Base-by-base conservation (phyloP, 2,329 filamentous ascomycete genomes). In the Phaeomoniella chlamydospora region DNA sequence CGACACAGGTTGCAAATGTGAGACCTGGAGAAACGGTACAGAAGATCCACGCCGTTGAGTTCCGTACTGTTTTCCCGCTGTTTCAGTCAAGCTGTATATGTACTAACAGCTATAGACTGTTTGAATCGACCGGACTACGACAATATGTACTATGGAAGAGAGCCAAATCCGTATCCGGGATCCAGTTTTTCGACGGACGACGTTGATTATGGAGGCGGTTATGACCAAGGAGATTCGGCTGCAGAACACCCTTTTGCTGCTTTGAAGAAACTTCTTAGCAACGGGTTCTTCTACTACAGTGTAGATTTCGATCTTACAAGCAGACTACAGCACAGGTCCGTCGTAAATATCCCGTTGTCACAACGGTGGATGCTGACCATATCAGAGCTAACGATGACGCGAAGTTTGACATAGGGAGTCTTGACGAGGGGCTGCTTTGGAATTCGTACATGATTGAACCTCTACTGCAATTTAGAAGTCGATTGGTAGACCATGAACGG, bases 371-470 rank as follows among this genome's bases (percentile, higher is more conserved):
- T n/a, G n/a, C n/a, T n/a, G n/a, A n/a, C n/a, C n/a, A n/a, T n/a
- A n/a, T 42, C 45, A 85, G 81, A 48, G 75, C 79, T 11, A 74
- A 80, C 38, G 84, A 88, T 52, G 74, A 74, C 14, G 70, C 77
- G 31, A 77, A 80, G 1, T 87, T 96, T 43, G 83, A 93, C 43
- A 85, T 94, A 41, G 86, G 94, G 53, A 90, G 84, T 50, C 77
- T 96, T 42, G 86, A 98, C 55, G 80, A 86, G 49, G 80, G 82
- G 1, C 94, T 94, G 53, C 62, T 98, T 13, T 98, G 90, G 90
- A 98, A 98, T 53, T 92, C 85, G 3, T 94, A 92, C 59, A 94
- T 98, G 86, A 94, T 98, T 49, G 79, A 81, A 44, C 87, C 90
- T 4, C 67, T 98, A 37, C 78, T 94, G 18, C 74, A 86, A 54